A percentile compares a stretch with the other conserved stretches of the same genome.
These are phyloP conservation scores for Scheffersomyces cryptocercus DNA, from an alignment of 1,139 yeast genomes.

Conservation along the genomic window DNA sequence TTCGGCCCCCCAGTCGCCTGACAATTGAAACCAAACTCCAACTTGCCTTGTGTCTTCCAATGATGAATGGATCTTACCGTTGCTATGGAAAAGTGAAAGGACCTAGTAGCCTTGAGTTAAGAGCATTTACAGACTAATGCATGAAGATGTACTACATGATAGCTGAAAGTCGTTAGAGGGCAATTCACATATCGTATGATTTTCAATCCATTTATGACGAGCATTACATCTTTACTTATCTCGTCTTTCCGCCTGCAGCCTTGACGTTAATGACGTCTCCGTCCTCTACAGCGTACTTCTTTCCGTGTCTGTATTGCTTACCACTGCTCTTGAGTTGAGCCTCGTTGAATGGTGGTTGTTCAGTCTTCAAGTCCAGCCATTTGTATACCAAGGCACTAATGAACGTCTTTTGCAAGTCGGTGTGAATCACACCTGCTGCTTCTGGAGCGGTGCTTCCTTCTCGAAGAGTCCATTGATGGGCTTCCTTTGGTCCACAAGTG, in stretches of 20 bases:
- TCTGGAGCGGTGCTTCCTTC: constrained; percentile 80
- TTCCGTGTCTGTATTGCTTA: constrained; percentile 62
- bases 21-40: too few species aligned
- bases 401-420: constrained; percentile 82
- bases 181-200: too few species aligned
- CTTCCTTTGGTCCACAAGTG: constrained; percentile 90
- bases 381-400: constrained; percentile 86
- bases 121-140: too few species aligned
- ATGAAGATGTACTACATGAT: too few species aligned
- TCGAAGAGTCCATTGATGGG: constrained; percentile 89
- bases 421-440: constrained; percentile 93
- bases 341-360: constrained; percentile 45
- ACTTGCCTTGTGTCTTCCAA: too few species aligned
- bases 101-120: too few species aligned
- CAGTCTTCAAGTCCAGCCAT: constrained; percentile 59
- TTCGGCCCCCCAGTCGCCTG: too few species aligned
- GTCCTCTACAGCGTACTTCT: constrained; percentile 70
- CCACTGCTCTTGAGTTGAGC: constrained; percentile 47
- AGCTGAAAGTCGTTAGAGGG: too few species aligned
- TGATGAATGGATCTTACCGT: too few species aligned
- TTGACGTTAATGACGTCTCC: constrained; percentile 74
- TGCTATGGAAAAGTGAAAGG: too few species aligned
- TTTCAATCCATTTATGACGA: too few species aligned
- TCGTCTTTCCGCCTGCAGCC: constrained; percentile 42
- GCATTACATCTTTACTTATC: constrained; percentile 9